A percentile compares a stretch with the other conserved stretches of the same genome.
phyloP scores from a whole-genome alignment of 129 eudicot genomes.

The Pittosporum tobira region DNA sequence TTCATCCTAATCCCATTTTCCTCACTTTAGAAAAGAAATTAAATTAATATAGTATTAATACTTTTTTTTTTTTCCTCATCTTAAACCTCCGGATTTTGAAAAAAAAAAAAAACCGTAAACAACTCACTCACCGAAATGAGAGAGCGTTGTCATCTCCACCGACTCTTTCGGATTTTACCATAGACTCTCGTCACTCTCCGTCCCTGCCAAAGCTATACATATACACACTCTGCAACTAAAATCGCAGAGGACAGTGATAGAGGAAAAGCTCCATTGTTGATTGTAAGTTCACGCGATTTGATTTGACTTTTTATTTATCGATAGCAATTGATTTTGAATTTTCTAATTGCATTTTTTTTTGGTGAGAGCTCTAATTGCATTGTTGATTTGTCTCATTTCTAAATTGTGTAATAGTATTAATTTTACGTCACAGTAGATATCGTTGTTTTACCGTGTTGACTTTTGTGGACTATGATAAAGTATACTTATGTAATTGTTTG shows the following conservation, averaged over 20 bases:
- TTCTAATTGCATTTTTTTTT: neutral
- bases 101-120: too few species aligned
- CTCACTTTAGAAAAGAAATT: too few species aligned
- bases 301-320: neutral
- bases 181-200: too few species aligned
- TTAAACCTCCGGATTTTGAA: too few species aligned
- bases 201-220: neutral
- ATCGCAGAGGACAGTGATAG: neutral
- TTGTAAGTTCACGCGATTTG: neutral
- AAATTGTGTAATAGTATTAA: too few species aligned
- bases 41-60: too few species aligned
- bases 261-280: neutral
- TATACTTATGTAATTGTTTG: neutral
- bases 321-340: neutral
- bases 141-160: too few species aligned
- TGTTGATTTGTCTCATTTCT: too few species aligned
- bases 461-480: neutral
- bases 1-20: too few species aligned
- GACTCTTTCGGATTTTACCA: too few species aligned
- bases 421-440: neutral
- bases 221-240: neutral
- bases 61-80: too few species aligned
- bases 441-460: conserved; percentile 14
- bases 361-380: neutral
- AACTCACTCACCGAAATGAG: too few species aligned